These are phyloP conservation scores for button mushroom (Agaricus bisporus) DNA, from an alignment of 768 basidiomycete species.

Conservation along the genomic window DNA sequence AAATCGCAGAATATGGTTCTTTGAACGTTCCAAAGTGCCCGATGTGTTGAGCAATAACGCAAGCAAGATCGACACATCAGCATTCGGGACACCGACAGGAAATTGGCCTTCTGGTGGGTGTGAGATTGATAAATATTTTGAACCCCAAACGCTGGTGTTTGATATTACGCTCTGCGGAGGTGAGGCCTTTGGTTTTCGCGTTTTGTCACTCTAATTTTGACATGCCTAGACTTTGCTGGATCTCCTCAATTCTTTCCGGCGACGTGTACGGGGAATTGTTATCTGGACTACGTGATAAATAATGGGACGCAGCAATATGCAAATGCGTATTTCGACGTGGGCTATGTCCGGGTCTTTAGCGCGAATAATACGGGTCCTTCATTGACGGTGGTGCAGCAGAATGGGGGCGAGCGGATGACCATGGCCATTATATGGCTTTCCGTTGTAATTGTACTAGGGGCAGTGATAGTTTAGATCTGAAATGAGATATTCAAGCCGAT, in stretches of 20 bases:
- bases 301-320: too few relatives aligned
- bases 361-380: not conserved
- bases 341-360: slow-evolving; percentile 11
- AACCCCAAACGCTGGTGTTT: too few relatives aligned
- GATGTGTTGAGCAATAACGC: not conserved
- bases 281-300: too few relatives aligned
- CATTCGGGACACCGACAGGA: not conserved
- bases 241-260: slow-evolving; percentile 5
- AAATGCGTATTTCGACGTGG: slow-evolving; percentile 16
- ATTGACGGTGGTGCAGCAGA: too few relatives aligned
- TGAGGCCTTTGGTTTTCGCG: too few relatives aligned
- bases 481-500: too few relatives aligned
- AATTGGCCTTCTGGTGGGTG: slow-evolving; percentile 13
- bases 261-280: slow-evolving; percentile 6
- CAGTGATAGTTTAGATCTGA: too few relatives aligned
- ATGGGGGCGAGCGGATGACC: too few relatives aligned
- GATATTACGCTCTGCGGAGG: too few relatives aligned
- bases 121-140: not conserved
- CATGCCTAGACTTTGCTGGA: slow-evolving; percentile 6
- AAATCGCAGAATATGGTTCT: slow-evolving; percentile 21
- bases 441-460: too few relatives aligned
- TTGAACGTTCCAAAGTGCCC: slow-evolving; percentile 11
- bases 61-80: slow-evolving; percentile 12
- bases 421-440: too few relatives aligned
- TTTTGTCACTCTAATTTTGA: not conserved